A percentile compares a stretch with the other conserved stretches of the same genome.
phyloP scores from a whole-genome alignment of 306 rosid species.

The Acacia melanoxylon region DNA sequence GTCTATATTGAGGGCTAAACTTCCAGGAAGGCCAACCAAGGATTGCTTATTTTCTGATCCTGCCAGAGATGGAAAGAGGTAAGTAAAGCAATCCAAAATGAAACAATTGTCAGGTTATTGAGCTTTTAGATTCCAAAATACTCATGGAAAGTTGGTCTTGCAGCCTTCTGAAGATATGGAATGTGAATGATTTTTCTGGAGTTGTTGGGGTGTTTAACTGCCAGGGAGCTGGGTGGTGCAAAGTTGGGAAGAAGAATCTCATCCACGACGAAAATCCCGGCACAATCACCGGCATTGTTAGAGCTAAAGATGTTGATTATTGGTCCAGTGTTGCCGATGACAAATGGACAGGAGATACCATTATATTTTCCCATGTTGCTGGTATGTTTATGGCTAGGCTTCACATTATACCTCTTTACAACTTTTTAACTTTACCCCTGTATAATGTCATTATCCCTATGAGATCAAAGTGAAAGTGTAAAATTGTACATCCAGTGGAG shows the following conservation, averaged over 20 bases:
- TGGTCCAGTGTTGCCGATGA: constrained; percentile 54
- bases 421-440: too few relatives aligned
- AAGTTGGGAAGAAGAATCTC: constrained; percentile 55
- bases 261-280: constrained; percentile 54
- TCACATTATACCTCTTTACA: not conserved
- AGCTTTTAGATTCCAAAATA: not conserved
- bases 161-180: constrained; percentile 79
- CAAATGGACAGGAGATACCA: constrained; percentile 65
- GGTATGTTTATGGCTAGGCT: constrained; percentile 51
- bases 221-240: constrained; percentile 94
- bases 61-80: constrained; percentile 71
- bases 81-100: not conserved
- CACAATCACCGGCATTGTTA: constrained; percentile 47
- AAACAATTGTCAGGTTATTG: not conserved
- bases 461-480: too few relatives aligned
- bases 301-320: constrained; percentile 54
- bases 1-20: constrained; percentile 63
- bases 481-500: too few relatives aligned
- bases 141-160: not conserved
- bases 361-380: constrained; percentile 72
- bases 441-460: too few relatives aligned
- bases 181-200: constrained; percentile 68
- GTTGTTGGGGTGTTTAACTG: constrained; percentile 81
- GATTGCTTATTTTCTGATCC: constrained; percentile 68
- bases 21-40: constrained; percentile 64